A percentile compares a stretch with the other conserved stretches of the same genome.
These are phyloP conservation scores for Flaveria brownii DNA, from an alignment of 129 eudicot species.

Conservation along the genomic window DNA sequence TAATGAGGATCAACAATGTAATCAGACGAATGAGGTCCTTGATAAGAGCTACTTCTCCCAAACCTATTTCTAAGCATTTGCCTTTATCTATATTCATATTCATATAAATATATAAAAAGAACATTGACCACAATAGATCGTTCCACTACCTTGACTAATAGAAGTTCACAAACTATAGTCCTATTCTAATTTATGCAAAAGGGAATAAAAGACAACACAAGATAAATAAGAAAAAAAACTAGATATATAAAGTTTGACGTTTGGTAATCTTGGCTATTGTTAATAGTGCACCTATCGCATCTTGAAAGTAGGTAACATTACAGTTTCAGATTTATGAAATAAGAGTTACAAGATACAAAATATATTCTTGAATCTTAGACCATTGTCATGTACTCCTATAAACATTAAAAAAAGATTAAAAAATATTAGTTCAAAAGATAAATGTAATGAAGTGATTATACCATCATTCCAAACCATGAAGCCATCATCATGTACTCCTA, in stretches of 20 bases:
- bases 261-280: background rate
- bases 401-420: too few species aligned
- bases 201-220: constrained; percentile 13
- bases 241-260: too few species aligned
- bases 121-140: background rate
- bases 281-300: background rate
- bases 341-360: background rate
- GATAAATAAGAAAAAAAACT: background rate
- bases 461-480: too few species aligned
- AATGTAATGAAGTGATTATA: too few species aligned
- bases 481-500: too few species aligned
- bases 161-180: constrained; percentile 14
- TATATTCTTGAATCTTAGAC: constrained; percentile 58
- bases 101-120: background rate
- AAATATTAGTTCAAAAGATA: too few species aligned
- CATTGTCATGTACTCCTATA: too few species aligned
- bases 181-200: constrained; percentile 16
- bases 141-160: constrained; percentile 5
- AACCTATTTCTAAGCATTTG: too few species aligned
- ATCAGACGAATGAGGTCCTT: too few species aligned
- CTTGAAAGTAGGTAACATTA: background rate
- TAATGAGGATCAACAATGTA: too few species aligned
- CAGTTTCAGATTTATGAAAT: background rate
- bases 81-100: too few species aligned
- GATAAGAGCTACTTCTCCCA: too few species aligned